A percentile compares a stretch with the other conserved stretches of the same genome.
phyloP scores from a whole-genome alignment of 1,284 basidiomycete genomes.

The Boletellus sp. region DNA sequence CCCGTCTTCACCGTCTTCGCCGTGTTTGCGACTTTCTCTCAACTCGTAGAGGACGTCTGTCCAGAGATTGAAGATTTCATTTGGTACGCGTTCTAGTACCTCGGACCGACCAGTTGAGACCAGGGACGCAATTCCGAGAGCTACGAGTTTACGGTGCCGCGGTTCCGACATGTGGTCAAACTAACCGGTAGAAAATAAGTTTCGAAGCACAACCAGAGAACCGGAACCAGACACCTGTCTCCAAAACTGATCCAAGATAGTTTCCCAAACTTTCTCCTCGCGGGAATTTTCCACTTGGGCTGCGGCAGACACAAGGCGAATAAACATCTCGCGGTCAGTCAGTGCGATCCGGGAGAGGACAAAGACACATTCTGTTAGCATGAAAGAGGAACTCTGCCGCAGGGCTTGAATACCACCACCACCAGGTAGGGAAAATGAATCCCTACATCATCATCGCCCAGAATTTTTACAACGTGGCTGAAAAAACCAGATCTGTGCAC shows the following conservation, averaged over 20 bases:
- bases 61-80: conserved; percentile 86
- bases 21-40: conserved; percentile 57
- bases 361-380: conserved; percentile 64
- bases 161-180: conserved; percentile 85
- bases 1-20: conserved; percentile 39
- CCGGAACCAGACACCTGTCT: conserved; percentile 48
- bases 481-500: conserved; percentile 73
- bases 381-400: conserved; percentile 45
- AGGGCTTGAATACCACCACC: conserved; percentile 13
- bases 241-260: conserved; percentile 77
- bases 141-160: conserved; percentile 67
- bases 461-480: conserved; percentile 48
- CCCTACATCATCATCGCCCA: conserved; percentile 63
- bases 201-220: neutral
- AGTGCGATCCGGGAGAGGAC: conserved; percentile 68
- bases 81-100: conserved; percentile 65
- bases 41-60: conserved; percentile 86
- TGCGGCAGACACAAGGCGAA: conserved; percentile 62
- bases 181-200: conserved; percentile 37
- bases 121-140: conserved; percentile 70
- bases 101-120: conserved; percentile 67
- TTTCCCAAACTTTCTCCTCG: conserved; percentile 59
- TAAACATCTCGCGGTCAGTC: conserved; percentile 59
- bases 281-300: conserved; percentile 44
- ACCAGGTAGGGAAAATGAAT: conserved; percentile 4